A percentile compares a stretch with the other conserved stretches of the same genome.
Conservation (phyloP, 768 basidiomycete species). For the Cytidiella melzeri region DNA sequence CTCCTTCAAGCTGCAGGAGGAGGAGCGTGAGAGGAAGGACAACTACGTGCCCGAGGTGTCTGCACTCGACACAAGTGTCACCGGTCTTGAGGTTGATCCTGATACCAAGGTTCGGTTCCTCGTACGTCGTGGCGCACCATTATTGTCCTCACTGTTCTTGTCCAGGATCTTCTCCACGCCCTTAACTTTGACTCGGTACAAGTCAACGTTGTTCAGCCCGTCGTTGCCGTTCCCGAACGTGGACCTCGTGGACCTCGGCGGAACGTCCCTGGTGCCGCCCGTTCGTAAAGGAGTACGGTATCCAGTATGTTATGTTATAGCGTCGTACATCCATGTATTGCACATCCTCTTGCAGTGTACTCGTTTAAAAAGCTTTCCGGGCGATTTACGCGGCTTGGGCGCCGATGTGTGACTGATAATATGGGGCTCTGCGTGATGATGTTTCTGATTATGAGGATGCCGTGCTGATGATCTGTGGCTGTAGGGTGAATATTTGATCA, state of each 20-base stretch:
- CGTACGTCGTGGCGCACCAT: background rate
- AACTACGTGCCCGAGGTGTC: conserved; percentile 99
- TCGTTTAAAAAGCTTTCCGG: background rate
- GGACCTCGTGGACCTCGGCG: conserved; percentile 68
- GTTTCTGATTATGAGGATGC: too few species aligned
- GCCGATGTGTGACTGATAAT: too few species aligned
- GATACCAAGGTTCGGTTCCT: conserved; percentile 84
- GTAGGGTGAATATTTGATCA: too few species aligned
- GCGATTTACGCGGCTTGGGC: too few species aligned
- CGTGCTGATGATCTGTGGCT: too few species aligned
- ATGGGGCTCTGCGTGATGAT: too few species aligned
- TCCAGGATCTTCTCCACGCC: conserved; percentile 76
- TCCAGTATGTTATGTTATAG: conserved; percentile 7
- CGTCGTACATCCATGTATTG: conserved; percentile 14
- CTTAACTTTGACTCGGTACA: conserved; percentile 94
- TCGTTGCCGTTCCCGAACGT: conserved; percentile 63
- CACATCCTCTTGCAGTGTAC: background rate
- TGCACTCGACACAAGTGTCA: conserved; percentile 75
- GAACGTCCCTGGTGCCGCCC: conserved; percentile 77
- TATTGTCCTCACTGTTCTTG: background rate
- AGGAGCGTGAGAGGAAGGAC: conserved; percentile 98
- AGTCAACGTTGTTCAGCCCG: conserved; percentile 62
- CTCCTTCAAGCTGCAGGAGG: conserved; percentile 99
- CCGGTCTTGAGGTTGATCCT: conserved; percentile 80
- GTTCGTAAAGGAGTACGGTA: conserved; percentile 23